Evolutionary conservation across 2,329 filamentous ascomycete species (phyloP).

Genomic region (Penicillium janthinellum): DNA sequence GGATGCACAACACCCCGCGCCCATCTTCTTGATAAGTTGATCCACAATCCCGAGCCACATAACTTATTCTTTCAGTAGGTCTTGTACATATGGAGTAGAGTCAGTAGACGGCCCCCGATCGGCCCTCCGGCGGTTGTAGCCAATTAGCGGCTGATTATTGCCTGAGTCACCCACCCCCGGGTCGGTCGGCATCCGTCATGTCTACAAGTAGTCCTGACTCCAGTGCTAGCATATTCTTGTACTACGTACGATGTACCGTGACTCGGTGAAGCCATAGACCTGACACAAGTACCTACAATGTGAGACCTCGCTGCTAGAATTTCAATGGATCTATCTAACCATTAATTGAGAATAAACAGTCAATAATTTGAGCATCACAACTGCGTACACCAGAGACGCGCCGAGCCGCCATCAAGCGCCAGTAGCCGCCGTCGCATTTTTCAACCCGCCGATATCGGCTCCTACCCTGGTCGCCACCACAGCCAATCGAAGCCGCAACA

Average conservation of each 20-base stretch:
- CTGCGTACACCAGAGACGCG: not conserved
- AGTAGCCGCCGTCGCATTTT: slow-evolving; percentile 23
- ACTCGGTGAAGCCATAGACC: not conserved
- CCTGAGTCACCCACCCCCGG: slow-evolving; percentile 11
- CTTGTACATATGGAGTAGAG: too few relatives aligned
- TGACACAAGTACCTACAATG: not conserved
- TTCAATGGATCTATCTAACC: not conserved
- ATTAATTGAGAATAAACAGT: not conserved
- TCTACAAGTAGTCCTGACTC: not conserved
- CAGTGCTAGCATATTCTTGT: too few relatives aligned
- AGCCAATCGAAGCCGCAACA: slow-evolving; percentile 30
- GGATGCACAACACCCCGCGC: too few relatives aligned
- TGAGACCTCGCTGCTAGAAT: too few relatives aligned
- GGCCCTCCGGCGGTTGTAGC: slow-evolving; percentile 15
- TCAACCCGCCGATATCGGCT: slow-evolving; percentile 23
- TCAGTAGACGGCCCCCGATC: slow-evolving; percentile 11
- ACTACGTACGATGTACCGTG: not conserved
- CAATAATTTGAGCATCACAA: not conserved
- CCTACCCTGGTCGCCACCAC: slow-evolving; percentile 1
- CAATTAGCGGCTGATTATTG: slow-evolving; percentile 22
- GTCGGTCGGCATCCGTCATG: slow-evolving; percentile 8
- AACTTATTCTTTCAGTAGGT: not conserved
- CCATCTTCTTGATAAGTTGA: too few relatives aligned
- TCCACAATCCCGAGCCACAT: too few relatives aligned
- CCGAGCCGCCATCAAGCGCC: slow-evolving; percentile 23